phyloP scores from a whole-genome alignment of 352 stramenopile species.

The Pilasporangium apinafurcum region DNA sequence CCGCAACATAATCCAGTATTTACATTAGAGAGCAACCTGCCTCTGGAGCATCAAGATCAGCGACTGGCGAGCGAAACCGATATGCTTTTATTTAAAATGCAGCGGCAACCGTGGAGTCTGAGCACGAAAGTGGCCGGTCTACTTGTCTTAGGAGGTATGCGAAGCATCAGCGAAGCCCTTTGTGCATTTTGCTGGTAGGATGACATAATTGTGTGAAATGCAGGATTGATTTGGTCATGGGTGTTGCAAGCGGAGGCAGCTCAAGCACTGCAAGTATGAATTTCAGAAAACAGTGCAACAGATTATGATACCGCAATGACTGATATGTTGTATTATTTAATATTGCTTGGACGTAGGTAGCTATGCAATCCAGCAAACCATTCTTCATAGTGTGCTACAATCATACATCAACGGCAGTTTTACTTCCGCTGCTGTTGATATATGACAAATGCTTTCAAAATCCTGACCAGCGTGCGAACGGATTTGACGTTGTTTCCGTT shows the following conservation, averaged over 20 bases:
- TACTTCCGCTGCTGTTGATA: conserved; percentile 26
- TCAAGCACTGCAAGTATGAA: conserved; percentile 9
- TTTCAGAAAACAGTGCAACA: too few species aligned
- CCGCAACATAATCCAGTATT: too few species aligned
- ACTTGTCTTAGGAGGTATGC: too few species aligned
- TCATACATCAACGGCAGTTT: conserved; percentile 27
- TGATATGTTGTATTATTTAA: not conserved
- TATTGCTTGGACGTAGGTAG: not conserved
- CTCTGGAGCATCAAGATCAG: too few species aligned
- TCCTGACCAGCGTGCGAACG: conserved; percentile 7
- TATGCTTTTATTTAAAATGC: too few species aligned
- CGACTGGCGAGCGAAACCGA: too few species aligned
- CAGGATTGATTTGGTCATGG: conserved; percentile 17
- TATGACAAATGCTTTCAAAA: conserved; percentile 22
- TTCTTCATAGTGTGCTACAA: conserved; percentile 63
- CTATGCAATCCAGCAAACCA: conserved; percentile 13
- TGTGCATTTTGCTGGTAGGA: too few species aligned
- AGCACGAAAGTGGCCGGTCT: too few species aligned
- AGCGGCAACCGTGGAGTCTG: too few species aligned
- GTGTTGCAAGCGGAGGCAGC: conserved; percentile 15
- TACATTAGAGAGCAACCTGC: too few species aligned
- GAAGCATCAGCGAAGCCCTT: too few species aligned
- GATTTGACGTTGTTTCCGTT: conserved; percentile 10
- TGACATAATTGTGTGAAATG: not conserved
- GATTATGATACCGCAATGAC: not conserved